phyloP scores from a whole-genome alignment of 805 yeast genomes.

The Pichia scutulata region DNA sequence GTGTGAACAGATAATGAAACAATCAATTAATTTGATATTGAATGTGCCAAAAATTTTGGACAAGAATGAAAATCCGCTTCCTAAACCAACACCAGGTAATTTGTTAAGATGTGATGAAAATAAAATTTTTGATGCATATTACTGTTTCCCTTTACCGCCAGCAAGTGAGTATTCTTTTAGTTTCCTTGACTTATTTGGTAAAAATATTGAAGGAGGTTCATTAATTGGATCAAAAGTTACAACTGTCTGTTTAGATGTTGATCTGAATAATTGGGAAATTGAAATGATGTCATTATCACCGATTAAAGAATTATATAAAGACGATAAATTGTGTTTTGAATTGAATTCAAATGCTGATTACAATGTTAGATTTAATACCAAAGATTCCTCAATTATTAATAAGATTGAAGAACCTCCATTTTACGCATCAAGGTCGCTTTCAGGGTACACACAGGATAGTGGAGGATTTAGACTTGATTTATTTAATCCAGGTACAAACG shows the following conservation, averaged over 20 bases:
- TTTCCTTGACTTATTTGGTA: conserved; percentile 64
- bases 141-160: conserved; percentile 73
- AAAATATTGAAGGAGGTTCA: conserved; percentile 55
- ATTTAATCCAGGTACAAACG: conserved; percentile 49
- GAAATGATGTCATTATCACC: conserved; percentile 10
- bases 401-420: conserved; percentile 50
- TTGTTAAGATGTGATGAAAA: conserved; percentile 65
- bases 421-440: conserved; percentile 71
- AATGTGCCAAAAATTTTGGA: conserved; percentile 64
- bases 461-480: conserved; percentile 84
- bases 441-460: conserved; percentile 85
- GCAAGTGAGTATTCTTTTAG: conserved; percentile 39
- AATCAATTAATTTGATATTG: conserved; percentile 62
- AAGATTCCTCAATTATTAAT: conserved; percentile 36
- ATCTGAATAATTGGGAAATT: conserved; percentile 38
- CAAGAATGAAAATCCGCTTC: conserved; percentile 60
- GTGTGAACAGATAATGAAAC: conserved; percentile 52
- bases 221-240: conserved; percentile 41
- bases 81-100: conserved; percentile 67
- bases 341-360: conserved; percentile 19
- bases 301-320: background rate
- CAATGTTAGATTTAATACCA: conserved; percentile 37
- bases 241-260: conserved; percentile 36
- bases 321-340: conserved; percentile 18
- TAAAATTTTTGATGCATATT: conserved; percentile 51